Conservation (phyloP, 805 yeast genomes). For the Sugiyamaella valdiviana region DNA sequence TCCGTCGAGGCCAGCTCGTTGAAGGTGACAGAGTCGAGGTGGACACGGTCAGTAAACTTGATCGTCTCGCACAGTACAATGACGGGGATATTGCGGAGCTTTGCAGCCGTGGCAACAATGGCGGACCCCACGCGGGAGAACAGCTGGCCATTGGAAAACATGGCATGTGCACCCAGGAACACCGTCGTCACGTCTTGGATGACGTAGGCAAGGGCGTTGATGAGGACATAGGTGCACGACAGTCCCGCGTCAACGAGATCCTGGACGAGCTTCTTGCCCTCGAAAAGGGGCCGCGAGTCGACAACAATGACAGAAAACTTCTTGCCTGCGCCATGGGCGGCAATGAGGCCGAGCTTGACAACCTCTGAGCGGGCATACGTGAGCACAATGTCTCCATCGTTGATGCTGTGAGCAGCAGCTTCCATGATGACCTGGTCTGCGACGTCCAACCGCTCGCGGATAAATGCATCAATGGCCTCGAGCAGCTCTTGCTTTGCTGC, state of each 20-base stretch:
- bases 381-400: conserved; percentile 68
- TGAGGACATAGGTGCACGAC: conserved; percentile 68
- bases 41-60: conserved; percentile 92
- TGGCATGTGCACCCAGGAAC: conserved; percentile 93
- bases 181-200: conserved; percentile 85
- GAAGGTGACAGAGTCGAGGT: conserved; percentile 88
- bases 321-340: conserved; percentile 55
- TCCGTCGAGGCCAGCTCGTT: conserved; percentile 58
- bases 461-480: conserved; percentile 69
- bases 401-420: conserved; percentile 69
- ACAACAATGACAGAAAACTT: conserved; percentile 75
- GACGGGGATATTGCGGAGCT: conserved; percentile 84
- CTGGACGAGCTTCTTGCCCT: conserved; percentile 74
- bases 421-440: conserved; percentile 79
- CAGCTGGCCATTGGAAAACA: conserved; percentile 89
- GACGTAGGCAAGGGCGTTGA: conserved; percentile 72
- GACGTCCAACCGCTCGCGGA: conserved; percentile 76
- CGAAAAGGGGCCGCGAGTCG: conserved; percentile 90
- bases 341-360: conserved; percentile 64
- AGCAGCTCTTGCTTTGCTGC: conserved; percentile 60
- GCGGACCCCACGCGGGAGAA: conserved; percentile 95
- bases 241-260: conserved; percentile 58
- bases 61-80: conserved; percentile 92
- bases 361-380: conserved; percentile 89
- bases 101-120: conserved; percentile 83